Conservation (phyloP, 2,329 filamentous ascomycete genomes). For the Zasmidium citrigriseum region DNA sequence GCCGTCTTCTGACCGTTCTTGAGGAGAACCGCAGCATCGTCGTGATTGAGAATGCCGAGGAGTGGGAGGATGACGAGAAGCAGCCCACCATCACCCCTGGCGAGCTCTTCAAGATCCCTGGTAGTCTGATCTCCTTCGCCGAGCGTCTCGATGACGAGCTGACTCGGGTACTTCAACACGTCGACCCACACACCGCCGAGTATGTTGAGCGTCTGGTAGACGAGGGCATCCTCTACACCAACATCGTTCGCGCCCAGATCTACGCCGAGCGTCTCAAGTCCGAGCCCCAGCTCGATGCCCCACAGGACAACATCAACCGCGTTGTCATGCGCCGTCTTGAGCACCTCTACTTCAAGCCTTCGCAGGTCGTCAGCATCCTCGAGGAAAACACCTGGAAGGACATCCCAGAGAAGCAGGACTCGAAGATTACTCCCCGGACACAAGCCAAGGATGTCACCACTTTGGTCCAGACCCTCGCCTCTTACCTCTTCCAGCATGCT, state of each 20-base stretch:
- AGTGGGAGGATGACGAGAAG: constrained; percentile 99
- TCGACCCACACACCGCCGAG: constrained; percentile 97
- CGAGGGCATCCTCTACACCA: constrained; percentile 86
- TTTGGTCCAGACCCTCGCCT: constrained; percentile 85
- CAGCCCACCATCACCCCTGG: constrained; percentile 70
- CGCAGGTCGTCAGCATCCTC: constrained; percentile 87
- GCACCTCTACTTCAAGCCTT: constrained; percentile 98
- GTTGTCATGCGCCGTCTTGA: constrained; percentile 92
- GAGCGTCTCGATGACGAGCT: constrained; percentile 97
- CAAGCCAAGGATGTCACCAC: constrained; percentile 67
- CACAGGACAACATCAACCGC: constrained; percentile 88
- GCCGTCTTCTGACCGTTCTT: constrained; percentile 73
- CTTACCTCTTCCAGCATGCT: constrained; percentile 90
- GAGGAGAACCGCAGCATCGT: constrained; percentile 78
- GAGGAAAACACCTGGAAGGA: constrained; percentile 93
- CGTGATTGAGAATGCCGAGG: constrained; percentile 87
- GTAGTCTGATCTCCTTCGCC: constrained; percentile 90
- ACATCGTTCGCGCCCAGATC: constrained; percentile 82
- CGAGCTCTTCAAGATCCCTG: constrained; percentile 87
- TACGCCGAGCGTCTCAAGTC: constrained; percentile 84
- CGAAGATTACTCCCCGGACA: constrained; percentile 74
- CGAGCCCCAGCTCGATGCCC: constrained; percentile 67
- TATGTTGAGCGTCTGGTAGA: constrained; percentile 95
- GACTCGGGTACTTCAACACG: constrained; percentile 92
- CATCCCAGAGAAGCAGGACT: constrained; percentile 70